Evolutionary conservation across 2,329 filamentous ascomycete species (phyloP).

Genomic region (Cladosporium sp.): DNA sequence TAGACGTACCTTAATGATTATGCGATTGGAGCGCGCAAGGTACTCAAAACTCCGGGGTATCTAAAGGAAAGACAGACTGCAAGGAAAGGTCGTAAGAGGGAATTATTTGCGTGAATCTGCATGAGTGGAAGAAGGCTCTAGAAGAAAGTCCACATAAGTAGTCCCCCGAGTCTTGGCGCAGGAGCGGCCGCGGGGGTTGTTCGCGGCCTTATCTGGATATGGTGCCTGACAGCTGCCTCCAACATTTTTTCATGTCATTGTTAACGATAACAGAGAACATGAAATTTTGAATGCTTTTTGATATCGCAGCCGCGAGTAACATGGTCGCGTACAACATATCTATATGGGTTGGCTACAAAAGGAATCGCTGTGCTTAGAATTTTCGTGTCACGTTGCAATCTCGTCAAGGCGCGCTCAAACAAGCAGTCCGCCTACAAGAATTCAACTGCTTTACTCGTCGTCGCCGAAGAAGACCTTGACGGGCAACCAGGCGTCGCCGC

Average conservation of each 20-base stretch:
- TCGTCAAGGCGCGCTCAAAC: neutral
- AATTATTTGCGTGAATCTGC: neutral
- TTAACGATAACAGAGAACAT: too few species aligned
- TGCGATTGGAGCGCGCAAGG: constrained; percentile 2
- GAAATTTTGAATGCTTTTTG: too few species aligned
- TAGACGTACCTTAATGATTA: neutral
- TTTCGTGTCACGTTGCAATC: constrained; percentile 6
- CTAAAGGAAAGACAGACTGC: constrained; percentile 8
- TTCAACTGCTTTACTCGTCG: constrained; percentile 57
- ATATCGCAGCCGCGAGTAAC: neutral
- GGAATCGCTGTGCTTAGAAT: constrained; percentile 1
- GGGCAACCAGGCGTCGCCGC: constrained; percentile 68
- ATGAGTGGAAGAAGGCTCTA: neutral
- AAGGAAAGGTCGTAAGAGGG: constrained; percentile 8
- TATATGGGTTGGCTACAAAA: constrained; percentile 1
- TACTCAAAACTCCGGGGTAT: constrained; percentile 8
- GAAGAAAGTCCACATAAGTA: constrained; percentile 4
- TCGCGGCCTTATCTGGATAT: neutral
- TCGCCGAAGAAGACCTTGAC: constrained; percentile 79
- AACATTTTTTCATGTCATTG: neutral
- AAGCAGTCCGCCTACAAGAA: neutral
- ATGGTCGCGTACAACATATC: constrained; percentile 1
- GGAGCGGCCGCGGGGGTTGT: neutral
- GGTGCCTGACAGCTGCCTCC: neutral
- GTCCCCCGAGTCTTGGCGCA: neutral